These are phyloP conservation scores for Carallia brachiata DNA, from an alignment of 345 rosid genomes.

Conservation along the genomic window DNA sequence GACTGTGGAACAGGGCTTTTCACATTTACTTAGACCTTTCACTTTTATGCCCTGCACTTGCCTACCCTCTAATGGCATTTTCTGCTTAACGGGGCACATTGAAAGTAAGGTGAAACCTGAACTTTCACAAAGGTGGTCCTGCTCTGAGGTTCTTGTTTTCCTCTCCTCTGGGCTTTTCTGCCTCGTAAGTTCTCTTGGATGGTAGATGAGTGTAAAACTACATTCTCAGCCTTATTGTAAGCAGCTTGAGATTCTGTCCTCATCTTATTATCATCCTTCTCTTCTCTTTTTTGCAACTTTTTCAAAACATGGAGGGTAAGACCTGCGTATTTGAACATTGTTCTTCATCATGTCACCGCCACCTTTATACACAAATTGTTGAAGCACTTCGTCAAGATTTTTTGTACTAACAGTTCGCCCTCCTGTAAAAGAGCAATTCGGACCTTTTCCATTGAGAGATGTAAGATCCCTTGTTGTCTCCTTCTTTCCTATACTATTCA, in stretches of 20 bases:
- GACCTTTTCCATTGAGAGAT: no score
- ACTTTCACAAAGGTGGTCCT: conserved; percentile 14
- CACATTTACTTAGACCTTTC: conserved; percentile 7
- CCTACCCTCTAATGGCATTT: not conserved
- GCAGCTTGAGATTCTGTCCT: not conserved
- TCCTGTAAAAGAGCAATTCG: no score
- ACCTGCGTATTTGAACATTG: not conserved
- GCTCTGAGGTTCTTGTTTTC: conserved; percentile 4
- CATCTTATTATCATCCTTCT: not conserved
- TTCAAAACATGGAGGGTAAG: conserved; percentile 1
- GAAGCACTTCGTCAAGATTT: conserved; percentile 17
- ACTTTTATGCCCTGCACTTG: not conserved
- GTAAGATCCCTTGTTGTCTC: no score
- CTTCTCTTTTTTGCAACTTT: conserved; percentile 1
- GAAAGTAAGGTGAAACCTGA: conserved; percentile 32
- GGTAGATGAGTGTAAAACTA: not conserved
- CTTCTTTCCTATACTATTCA: no score
- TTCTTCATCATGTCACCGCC: not conserved
- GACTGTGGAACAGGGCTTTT: not conserved
- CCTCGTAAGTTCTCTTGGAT: not conserved
- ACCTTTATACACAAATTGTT: conserved; percentile 14
- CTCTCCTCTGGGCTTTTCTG: not conserved
- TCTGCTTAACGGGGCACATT: not conserved
- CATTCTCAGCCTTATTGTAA: no score
- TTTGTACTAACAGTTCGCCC: not conserved